Conservation (phyloP, 2,329 filamentous ascomycete species). For the Xylaria sp. region DNA sequence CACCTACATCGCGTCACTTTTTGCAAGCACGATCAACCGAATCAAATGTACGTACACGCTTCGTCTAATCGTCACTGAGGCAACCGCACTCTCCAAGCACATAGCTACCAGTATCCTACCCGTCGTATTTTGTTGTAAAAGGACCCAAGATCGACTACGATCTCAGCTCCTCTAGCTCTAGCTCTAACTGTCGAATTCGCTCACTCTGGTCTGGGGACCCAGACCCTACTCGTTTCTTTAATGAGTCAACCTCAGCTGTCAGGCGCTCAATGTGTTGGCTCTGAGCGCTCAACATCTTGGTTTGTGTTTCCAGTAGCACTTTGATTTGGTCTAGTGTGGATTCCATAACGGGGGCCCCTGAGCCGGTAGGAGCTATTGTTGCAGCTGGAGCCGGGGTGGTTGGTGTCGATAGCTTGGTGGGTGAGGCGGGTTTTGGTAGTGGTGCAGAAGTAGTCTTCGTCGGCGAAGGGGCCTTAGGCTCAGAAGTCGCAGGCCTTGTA, state of each 20-base stretch:
- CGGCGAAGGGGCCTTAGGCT: slow-evolving; percentile 35
- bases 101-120: slow-evolving; percentile 23
- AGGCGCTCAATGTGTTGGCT: slow-evolving; percentile 75
- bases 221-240: slow-evolving; percentile 78
- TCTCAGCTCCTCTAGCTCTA: slow-evolving; percentile 68
- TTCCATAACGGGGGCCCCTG: slow-evolving; percentile 60
- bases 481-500: slow-evolving; percentile 40
- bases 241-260: slow-evolving; percentile 74
- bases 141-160: slow-evolving; percentile 48
- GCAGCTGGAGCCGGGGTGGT: slow-evolving; percentile 46
- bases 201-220: slow-evolving; percentile 67
- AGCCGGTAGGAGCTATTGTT: slow-evolving; percentile 42
- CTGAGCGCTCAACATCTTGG: slow-evolving; percentile 76
- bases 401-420: slow-evolving; percentile 46
- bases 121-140: slow-evolving; percentile 21
- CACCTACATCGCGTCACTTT: slow-evolving; percentile 25
- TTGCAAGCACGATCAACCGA: slow-evolving; percentile 28
- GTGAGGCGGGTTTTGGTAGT: slow-evolving; percentile 50
- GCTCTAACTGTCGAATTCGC: slow-evolving; percentile 69
- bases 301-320: slow-evolving; percentile 76
- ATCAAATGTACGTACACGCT: slow-evolving; percentile 36
- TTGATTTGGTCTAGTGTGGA: slow-evolving; percentile 78
- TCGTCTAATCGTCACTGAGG: slow-evolving; percentile 37
- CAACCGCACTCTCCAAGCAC: slow-evolving; percentile 25
- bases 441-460: slow-evolving; percentile 47